phyloP scores from a whole-genome alignment of 371 early-diverging fungal genomes.

The Mortierella polycephala region DNA sequence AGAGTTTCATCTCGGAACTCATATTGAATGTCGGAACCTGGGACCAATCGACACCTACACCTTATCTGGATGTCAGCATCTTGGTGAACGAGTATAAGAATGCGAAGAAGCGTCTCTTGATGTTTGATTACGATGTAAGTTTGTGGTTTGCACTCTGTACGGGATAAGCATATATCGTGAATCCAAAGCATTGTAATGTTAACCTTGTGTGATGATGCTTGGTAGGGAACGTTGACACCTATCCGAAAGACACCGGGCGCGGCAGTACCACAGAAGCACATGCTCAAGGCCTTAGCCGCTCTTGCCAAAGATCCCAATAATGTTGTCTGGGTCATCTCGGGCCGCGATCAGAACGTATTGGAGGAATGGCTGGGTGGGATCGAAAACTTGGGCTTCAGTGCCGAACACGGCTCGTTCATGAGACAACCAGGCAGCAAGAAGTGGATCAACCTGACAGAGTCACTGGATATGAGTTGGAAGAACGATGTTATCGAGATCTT shows the following conservation, averaged over 20 bases:
- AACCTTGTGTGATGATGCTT: background rate
- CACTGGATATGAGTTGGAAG: conserved; percentile 89
- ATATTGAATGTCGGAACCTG: conserved; percentile 56
- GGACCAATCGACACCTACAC: conserved; percentile 73
- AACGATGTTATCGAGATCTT: conserved; percentile 88
- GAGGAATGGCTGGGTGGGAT: conserved; percentile 90
- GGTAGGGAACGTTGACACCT: conserved; percentile 84
- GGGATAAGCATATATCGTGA: background rate
- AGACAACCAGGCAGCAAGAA: conserved; percentile 64
- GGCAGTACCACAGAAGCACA: conserved; percentile 73
- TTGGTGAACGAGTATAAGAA: conserved; percentile 60
- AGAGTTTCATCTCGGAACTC: conserved; percentile 77
- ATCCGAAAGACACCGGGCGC: conserved; percentile 75
- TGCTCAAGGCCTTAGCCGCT: conserved; percentile 70
- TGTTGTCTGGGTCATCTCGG: conserved; percentile 92
- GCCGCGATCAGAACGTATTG: conserved; percentile 87
- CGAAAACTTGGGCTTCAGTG: conserved; percentile 76
- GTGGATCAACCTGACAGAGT: conserved; percentile 85
- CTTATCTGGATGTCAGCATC: conserved; percentile 63
- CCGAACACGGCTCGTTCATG: conserved; percentile 80
- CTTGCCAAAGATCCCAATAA: conserved; percentile 85
- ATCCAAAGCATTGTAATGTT: no score
- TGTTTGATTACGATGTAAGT: conserved; percentile 89
- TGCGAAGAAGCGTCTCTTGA: conserved; percentile 74
- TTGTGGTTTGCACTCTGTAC: background rate